Percentiles rank a stretch among this genome's conserved stretches.
Conservation (phyloP, 805 yeast species). For the Lipomyces sp. region DNA sequence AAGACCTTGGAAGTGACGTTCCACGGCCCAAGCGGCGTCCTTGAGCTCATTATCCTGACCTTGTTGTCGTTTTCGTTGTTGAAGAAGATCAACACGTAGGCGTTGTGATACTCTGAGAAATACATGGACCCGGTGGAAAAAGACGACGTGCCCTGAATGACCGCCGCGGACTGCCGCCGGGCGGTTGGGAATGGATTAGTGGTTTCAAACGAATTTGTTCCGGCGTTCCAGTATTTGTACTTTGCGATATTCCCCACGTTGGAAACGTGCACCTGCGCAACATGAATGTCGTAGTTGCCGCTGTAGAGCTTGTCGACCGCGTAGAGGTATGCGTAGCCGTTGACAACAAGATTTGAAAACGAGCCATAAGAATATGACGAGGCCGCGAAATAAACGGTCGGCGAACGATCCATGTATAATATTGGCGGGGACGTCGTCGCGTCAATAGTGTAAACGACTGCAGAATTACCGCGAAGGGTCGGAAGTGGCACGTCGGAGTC, state of each 20-base stretch:
- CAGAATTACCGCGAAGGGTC: slow-evolving; percentile 14
- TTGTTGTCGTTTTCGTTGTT: slow-evolving; percentile 23
- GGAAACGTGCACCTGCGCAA: slow-evolving; percentile 18
- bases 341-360: slow-evolving; percentile 20
- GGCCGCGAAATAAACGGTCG: slow-evolving; percentile 2
- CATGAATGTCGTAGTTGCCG: slow-evolving; percentile 23
- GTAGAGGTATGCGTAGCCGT: slow-evolving; percentile 20
- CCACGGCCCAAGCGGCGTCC: slow-evolving; percentile 27
- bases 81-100: slow-evolving; percentile 19
- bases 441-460: slow-evolving; percentile 11
- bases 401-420: slow-evolving; percentile 4
- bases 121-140: slow-evolving; percentile 23
- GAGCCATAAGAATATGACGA: slow-evolving; percentile 19
- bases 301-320: slow-evolving; percentile 16
- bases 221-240: slow-evolving; percentile 21
- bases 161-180: slow-evolving; percentile 20
- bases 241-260: background rate
- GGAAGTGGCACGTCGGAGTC: background rate
- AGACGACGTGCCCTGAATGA: slow-evolving; percentile 17
- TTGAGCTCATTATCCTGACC: slow-evolving; percentile 12
- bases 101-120: slow-evolving; percentile 26
- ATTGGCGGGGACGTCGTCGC: slow-evolving; percentile 2
- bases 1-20: slow-evolving; percentile 4
- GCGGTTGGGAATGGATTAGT: slow-evolving; percentile 20
- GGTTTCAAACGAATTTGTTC: slow-evolving; percentile 6